Evolutionary conservation across 495 filamentous ascomycete species (phyloP), one percentile per base, ranked within the genome.

Genomic region (Aspergillus cavernicola): DNA sequence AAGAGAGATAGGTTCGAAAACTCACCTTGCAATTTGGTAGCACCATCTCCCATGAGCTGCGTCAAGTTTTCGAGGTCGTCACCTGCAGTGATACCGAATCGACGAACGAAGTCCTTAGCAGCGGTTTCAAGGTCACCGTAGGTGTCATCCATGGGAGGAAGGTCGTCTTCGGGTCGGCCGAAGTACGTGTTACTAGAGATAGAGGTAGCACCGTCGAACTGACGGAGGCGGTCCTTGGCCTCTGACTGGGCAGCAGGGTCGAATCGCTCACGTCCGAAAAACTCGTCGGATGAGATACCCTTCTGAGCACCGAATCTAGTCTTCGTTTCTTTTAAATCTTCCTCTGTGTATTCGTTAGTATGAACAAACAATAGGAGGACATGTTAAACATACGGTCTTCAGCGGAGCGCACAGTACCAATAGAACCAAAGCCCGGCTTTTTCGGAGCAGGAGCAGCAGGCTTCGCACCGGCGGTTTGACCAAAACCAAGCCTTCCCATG

Each of bases 101-200:
- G 88, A 43, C 95, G 80, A 18, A 97, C 83, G 69, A 97, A 92
- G 68, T 98, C 95, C 75, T 88, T 93, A 19, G 93, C 93, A 0
- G 90, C 90, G n/a, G 69, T 76, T 69, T 98, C 93, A 50, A 98
- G 69, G 62, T 95, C 90, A 13, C 90, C 89, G 55, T 95, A 95
- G 0, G 72, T 78, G 55, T 80, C 77, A 29, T 89, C 87, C 23
- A 85, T 84, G 0, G 63, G 71, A 16, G 69, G 66, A 19, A 72
- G 56, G 24, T 85, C 85, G 43, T 96, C 90, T 62, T 87, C 84
- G 8, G 90, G 85, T 26, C 91, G 87, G 49, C 93, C 93, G 69
- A 98, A 98, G 75, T 97, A 98, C 52, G 86, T 86, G 71, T 97
- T 97, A 44, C 88, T 93, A 10, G 90, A 96, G 66, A 98, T 98